Evolutionary conservation across 768 basidiomycete genomes (phyloP), one percentile per base, ranked within the genome.

Genomic region (Rhodotorula toruloides): DNA sequence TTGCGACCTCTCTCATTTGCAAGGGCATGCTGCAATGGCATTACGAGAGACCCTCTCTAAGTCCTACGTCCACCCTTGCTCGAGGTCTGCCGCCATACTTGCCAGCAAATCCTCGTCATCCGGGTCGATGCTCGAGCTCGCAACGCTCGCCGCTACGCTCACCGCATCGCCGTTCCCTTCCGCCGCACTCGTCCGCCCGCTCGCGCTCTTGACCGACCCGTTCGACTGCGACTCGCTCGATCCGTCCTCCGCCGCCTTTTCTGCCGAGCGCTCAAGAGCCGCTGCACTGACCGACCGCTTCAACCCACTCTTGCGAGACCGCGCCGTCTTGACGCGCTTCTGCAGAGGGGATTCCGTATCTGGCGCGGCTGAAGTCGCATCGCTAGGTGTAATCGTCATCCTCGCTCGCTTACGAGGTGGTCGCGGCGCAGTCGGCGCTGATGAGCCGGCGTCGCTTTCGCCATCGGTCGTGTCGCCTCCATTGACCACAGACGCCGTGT

Each of bases 21-120:
- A 34, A 53, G 50, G n/a, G n/a, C n/a, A n/a, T n/a, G n/a, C n/a
- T n/a, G n/a, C n/a, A n/a, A n/a, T n/a, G n/a, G n/a, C n/a, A n/a
- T n/a, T n/a, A n/a, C n/a, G n/a, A n/a, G n/a, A n/a, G n/a, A n/a
- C n/a, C 27, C 40, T 40, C 40, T 19, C 40, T 40, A 40, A 11
- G 19, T 40, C 40, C 44, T 49, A 49, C 17, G 31, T 32, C 62
- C 56, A 70, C 2, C 69, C 69, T 12, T 44, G 29, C 37, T 70
- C 69, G 5, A 70, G 16, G 29, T 70, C 69, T 0, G 64, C 69
- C 9, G 54, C 64, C 61, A 70, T 58, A 16, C 56, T 58, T 21
- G 64, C 69, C 17, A 70, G 39, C 61, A 66, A 50, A 8, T 60
- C 69, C 17, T 70, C 68, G n/a, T 70, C 64, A 49, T 70, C 69